These are phyloP conservation scores for Coelastrella sp. DNA, from an alignment of 139 green algal genomes.

Conservation along the genomic window DNA sequence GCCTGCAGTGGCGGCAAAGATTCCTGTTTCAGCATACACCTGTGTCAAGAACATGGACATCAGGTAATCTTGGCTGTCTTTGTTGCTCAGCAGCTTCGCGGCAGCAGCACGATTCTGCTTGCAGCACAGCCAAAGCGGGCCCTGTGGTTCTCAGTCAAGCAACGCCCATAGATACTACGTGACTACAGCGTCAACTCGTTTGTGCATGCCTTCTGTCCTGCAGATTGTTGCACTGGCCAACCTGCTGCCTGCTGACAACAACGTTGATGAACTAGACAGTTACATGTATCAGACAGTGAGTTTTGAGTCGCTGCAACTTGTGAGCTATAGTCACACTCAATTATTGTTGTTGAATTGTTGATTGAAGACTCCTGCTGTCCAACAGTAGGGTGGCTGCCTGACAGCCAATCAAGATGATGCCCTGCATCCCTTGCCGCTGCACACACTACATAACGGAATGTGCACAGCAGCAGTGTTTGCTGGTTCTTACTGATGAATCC, in stretches of 20 bases:
- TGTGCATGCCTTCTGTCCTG: not conserved
- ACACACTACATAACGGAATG: no score
- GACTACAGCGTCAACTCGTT: not conserved
- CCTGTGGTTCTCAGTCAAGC: not conserved
- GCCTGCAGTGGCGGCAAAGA: constrained; percentile 57
- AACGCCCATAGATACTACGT: not conserved
- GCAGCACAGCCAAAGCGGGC: not conserved
- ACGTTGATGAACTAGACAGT: constrained; percentile 89
- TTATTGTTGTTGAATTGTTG: not conserved
- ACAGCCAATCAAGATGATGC: not conserved
- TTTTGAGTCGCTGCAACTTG: not conserved
- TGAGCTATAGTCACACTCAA: not conserved
- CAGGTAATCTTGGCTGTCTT: not conserved
- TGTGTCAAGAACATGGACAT: constrained; percentile 50
- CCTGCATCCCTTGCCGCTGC: no score
- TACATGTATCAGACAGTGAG: constrained; percentile 96
- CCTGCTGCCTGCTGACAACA: constrained; percentile 70
- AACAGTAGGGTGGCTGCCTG: not conserved
- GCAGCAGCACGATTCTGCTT: not conserved
- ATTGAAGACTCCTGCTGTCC: not conserved
- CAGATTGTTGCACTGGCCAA: constrained; percentile 75
- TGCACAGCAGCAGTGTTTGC: no score
- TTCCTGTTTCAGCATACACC: constrained; percentile 55
- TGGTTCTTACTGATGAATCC: no score
- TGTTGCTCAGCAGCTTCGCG: no score